These are phyloP conservation scores for Erythrobasidium hasegawianum DNA, from an alignment of 1,284 basidiomycete species.

Conservation along the genomic window DNA sequence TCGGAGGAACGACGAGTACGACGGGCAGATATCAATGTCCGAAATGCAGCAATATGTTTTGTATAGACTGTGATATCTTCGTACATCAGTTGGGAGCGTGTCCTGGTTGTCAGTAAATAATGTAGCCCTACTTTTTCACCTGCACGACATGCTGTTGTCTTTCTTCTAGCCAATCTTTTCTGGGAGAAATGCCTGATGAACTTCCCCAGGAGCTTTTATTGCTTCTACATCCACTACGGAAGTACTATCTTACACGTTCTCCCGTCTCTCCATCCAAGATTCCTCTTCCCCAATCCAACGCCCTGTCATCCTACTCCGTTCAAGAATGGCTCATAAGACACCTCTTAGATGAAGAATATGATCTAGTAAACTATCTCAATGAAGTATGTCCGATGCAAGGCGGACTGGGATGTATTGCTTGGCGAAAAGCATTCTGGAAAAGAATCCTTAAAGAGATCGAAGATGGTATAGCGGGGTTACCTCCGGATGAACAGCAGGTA, in stretches of 20 bases:
- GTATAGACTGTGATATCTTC: constrained; percentile 70
- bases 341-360: constrained; percentile 2
- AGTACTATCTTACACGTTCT: constrained; percentile 15
- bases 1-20: constrained; percentile 66
- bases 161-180: too few species aligned
- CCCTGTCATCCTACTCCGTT: background rate
- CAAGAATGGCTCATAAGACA: constrained; percentile 15
- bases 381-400: background rate
- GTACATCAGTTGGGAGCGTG: constrained; percentile 47
- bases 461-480: background rate
- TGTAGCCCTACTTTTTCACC: background rate
- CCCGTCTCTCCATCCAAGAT: background rate
- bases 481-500: constrained; percentile 4
- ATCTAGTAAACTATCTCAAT: background rate
- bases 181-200: background rate
- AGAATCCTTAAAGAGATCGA: constrained; percentile 5
- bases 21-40: constrained; percentile 72
- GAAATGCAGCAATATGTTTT: constrained; percentile 59
- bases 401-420: constrained; percentile 1
- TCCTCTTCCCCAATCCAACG: background rate
- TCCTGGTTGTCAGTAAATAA: constrained; percentile 41
- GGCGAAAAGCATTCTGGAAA: constrained; percentile 27
- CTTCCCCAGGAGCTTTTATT: background rate
- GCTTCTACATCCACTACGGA: constrained; percentile 4
- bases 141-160: background rate